These are phyloP conservation scores for Glycine soja DNA, from an alignment of 306 rosid genomes.

Conservation along the genomic window DNA sequence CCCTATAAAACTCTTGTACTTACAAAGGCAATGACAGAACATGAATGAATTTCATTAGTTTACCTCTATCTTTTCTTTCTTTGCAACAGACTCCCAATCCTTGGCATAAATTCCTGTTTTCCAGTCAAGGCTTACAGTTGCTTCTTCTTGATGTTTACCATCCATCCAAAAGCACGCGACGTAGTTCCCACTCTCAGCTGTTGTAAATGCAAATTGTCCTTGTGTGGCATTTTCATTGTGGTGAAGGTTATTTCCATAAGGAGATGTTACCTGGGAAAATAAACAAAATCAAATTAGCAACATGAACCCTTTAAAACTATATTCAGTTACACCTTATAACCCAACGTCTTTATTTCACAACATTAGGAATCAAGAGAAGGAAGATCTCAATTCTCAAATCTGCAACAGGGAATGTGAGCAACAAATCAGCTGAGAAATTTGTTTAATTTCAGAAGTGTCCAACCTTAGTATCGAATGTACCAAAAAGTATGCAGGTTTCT, in stretches of 20 bases:
- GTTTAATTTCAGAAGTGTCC: not conserved
- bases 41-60: not conserved
- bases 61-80: conserved; percentile 62
- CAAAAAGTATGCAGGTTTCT: not conserved
- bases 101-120: conserved; percentile 57
- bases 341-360: conserved; percentile 6
- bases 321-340: not conserved
- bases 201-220: conserved; percentile 64
- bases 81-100: conserved; percentile 68
- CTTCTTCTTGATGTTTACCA: conserved; percentile 43
- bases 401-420: not conserved
- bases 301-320: too few relatives aligned
- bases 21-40: not conserved
- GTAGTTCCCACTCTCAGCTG: conserved; percentile 57
- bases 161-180: conserved; percentile 60
- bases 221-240: conserved; percentile 57
- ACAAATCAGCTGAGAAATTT: not conserved
- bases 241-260: conserved; percentile 58
- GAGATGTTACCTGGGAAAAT: conserved; percentile 57
- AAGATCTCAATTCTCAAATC: not conserved
- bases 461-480: too few relatives aligned
- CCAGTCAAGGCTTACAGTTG: conserved; percentile 57
- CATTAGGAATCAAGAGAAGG: not conserved
- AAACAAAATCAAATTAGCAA: not conserved
- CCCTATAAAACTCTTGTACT: too few relatives aligned